These are phyloP conservation scores for Phytophthora pinifolia DNA, from an alignment of 352 stramenopile genomes.

Conservation along the genomic window DNA sequence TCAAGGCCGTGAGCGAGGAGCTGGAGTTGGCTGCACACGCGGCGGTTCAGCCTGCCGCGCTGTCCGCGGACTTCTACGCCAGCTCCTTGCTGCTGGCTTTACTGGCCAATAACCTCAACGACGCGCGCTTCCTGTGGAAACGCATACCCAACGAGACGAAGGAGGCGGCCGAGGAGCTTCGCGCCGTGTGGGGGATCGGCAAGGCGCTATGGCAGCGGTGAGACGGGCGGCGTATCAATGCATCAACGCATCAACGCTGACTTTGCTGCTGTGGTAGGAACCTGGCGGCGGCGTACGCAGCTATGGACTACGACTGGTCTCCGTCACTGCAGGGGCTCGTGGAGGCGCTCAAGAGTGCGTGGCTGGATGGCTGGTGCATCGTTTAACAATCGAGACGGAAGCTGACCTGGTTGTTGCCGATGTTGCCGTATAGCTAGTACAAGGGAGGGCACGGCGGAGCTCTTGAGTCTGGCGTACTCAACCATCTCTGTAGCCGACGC, in stretches of 20 bases:
- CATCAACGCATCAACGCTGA: neutral
- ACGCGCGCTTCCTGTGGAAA: slow-evolving; percentile 79
- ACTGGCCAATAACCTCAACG: slow-evolving; percentile 55
- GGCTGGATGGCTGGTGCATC: neutral
- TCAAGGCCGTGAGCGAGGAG: slow-evolving; percentile 51
- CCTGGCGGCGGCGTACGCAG: slow-evolving; percentile 44
- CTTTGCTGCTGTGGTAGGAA: slow-evolving; percentile 31
- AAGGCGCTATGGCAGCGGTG: slow-evolving; percentile 69
- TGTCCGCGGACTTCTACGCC: slow-evolving; percentile 58
- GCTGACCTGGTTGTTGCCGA: slow-evolving; percentile 2
- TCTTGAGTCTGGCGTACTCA: slow-evolving; percentile 66
- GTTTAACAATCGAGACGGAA: neutral
- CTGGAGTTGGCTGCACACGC: slow-evolving; percentile 47
- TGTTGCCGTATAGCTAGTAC: slow-evolving; percentile 41
- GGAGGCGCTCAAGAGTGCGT: slow-evolving; percentile 49
- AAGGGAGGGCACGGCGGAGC: slow-evolving; percentile 43
- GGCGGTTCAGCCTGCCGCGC: slow-evolving; percentile 37
- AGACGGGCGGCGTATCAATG: slow-evolving; percentile 2
- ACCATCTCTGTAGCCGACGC: slow-evolving; percentile 53
- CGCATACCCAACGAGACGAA: slow-evolving; percentile 51
- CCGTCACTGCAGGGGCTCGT: slow-evolving; percentile 39
- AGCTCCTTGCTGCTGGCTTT: slow-evolving; percentile 57
- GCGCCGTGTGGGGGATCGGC: slow-evolving; percentile 59
- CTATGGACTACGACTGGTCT: slow-evolving; percentile 61
- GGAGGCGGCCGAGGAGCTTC: slow-evolving; percentile 38